Base-by-base conservation (phyloP, 2,329 filamentous ascomycete species). In the Microdochium bolleyi region DNA sequence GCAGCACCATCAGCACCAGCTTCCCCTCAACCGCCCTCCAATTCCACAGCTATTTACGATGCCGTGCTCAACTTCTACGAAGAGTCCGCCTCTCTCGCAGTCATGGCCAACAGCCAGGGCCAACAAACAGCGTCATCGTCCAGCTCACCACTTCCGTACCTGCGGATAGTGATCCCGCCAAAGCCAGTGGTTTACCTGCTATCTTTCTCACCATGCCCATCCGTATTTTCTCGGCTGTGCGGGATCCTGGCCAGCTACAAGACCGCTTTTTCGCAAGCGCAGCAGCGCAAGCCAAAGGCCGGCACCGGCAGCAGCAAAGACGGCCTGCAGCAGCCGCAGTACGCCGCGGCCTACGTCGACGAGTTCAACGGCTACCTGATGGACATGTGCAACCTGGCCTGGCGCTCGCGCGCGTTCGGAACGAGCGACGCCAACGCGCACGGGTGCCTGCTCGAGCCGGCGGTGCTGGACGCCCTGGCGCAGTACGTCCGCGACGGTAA, bases 381-480 rank as follows among this genome's bases (percentile, higher is more conserved):
- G 83, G 90, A 95, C 64, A 79, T 91, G 30, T 92, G 89, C 73
- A 95, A 95, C 64, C 83, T 88, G 50, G 67, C 94, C 49, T 95
- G 89, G 89, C 81, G 89, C 9, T 80, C 82, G 22, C 81, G 85
- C 13, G 89, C 86, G 1, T 85, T 95, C 54, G 82, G 82, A 54
- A 71, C 72, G 13, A 72, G 73, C 1, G 88, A 92, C 57, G 70
- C 77, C n/a, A 84, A 84, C 60, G 75, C 82, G 2, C 74, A 76
- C 51, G 82, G 80, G 9, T 83, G 80, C 59, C 67, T 78, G 54
- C 58, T 81, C 7, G 65, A 77, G 14, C 61, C 62, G 11, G 55
- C 69, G 0, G 71, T 83, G 1, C 70, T 79, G 14, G 61, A 69
- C 9, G 61, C 62, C 2, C 68, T 85, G 37, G 67, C 70, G 7